phyloP scores from a whole-genome alignment of 805 yeast genomes.

The Cyberlindnera bimundalis region DNA sequence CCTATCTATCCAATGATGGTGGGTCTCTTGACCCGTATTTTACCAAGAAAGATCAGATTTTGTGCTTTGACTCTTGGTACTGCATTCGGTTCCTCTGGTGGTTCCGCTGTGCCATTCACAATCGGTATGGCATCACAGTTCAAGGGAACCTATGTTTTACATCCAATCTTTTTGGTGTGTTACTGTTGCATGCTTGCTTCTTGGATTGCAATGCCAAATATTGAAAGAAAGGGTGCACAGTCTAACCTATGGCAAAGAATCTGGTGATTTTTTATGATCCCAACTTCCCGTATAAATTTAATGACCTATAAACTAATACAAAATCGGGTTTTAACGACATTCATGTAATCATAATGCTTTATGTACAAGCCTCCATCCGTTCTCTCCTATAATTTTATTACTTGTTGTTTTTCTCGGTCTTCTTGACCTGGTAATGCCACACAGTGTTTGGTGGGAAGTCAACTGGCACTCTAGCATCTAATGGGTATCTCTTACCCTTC shows the following conservation, averaged over 20 bases:
- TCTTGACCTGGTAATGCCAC: slow-evolving; percentile 64
- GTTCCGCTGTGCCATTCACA: slow-evolving; percentile 52
- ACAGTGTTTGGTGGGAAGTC: slow-evolving; percentile 80
- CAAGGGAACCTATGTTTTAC: slow-evolving; percentile 45
- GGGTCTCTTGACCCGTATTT: slow-evolving; percentile 38
- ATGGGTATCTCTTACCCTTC: slow-evolving; percentile 60
- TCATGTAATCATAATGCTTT: neutral
- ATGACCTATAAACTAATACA: too few species aligned
- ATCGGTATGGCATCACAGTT: slow-evolving; percentile 47
- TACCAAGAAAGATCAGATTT: slow-evolving; percentile 51
- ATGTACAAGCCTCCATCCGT: neutral
- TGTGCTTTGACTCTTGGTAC: slow-evolving; percentile 48
- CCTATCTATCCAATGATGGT: slow-evolving; percentile 56
- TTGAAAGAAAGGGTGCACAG: slow-evolving; percentile 31
- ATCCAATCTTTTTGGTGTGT: slow-evolving; percentile 44
- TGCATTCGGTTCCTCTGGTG: slow-evolving; percentile 56
- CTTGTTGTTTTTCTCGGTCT: slow-evolving; percentile 10
- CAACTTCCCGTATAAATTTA: too few species aligned
- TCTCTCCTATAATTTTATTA: neutral
- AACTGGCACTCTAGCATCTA: slow-evolving; percentile 84
- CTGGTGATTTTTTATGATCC: slow-evolving; percentile 22
- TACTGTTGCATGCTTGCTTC: slow-evolving; percentile 32
- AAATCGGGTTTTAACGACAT: too few species aligned
- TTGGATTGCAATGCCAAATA: slow-evolving; percentile 45
- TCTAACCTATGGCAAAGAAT: slow-evolving; percentile 22